Percentiles rank a stretch among this genome's conserved stretches.
Conservation (phyloP, 768 basidiomycete species). For the Lentinus tigrinus region DNA sequence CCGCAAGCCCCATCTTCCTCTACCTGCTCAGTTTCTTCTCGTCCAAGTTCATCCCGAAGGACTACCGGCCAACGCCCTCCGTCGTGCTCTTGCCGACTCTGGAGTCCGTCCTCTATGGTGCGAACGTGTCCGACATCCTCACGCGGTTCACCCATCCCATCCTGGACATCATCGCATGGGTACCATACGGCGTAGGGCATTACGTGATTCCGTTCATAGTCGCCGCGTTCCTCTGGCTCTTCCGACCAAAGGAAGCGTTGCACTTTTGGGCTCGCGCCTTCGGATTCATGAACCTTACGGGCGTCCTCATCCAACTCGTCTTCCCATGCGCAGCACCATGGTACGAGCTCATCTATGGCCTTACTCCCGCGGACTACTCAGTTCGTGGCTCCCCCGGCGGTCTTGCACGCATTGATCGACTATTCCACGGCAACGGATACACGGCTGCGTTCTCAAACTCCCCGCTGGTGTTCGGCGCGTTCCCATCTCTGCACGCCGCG, state of each 20-base stretch:
- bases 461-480: conserved; percentile 95
- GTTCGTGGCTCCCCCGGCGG: conserved; percentile 95
- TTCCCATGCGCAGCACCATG: conserved; percentile 94
- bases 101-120: conserved; percentile 93
- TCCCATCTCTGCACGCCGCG: conserved; percentile 90
- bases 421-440: conserved; percentile 79
- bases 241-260: conserved; percentile 76
- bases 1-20: conserved; percentile 81
- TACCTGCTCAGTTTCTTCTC: conserved; percentile 89
- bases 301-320: conserved; percentile 84
- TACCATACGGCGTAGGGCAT: conserved; percentile 95
- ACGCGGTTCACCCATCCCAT: conserved; percentile 91
- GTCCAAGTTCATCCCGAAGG: conserved; percentile 78
- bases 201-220: conserved; percentile 87
- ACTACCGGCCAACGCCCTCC: conserved; percentile 78
- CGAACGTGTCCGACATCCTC: conserved; percentile 96
- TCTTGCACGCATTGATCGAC: conserved; percentile 84
- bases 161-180: conserved; percentile 92
- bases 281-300: conserved; percentile 89
- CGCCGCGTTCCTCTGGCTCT: conserved; percentile 85
- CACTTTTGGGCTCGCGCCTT: conserved; percentile 85
- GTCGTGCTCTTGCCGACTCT: conserved; percentile 93
- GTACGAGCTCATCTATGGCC: conserved; percentile 97
- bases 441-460: conserved; percentile 79
- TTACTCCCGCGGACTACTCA: conserved; percentile 90